Base-by-base conservation (phyloP, 805 yeast genomes). In the Yamadazyma laniorum region DNA sequence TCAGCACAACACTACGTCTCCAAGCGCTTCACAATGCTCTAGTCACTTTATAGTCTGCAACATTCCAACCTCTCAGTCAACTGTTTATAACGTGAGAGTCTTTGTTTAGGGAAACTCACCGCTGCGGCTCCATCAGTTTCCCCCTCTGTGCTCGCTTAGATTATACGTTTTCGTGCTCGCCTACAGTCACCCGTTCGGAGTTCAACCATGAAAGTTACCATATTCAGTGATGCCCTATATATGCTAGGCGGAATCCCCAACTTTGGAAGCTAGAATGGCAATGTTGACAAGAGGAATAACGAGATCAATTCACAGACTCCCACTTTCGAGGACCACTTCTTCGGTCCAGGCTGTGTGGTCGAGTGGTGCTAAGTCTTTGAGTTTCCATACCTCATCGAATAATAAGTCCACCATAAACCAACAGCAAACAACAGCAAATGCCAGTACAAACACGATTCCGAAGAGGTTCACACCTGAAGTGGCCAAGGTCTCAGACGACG, bases 311-410 rank as follows among this genome's bases (percentile, higher is more conserved):
- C 13, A 7, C 25, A 8, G 32, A 2, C n/a, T 28, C 7, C 6
- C 32, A 8, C 6, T 29, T 23, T 9, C 18, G 13, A 29, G 18
- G 6, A 13, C 18, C 5, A 21, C 23, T 21, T 26, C 16, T 11
- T 11, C 12, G 14, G 17, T 32, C 18, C n/a, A 14, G 17, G 15
- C 19, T 18, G 28, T 18, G n/a, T n/a, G n/a, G n/a, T 12, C 33
- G 13, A 9, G 21, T 9, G 21, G 23, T 14, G 7, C 21, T 11
- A n/a, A n/a, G n/a, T n/a, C n/a, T n/a, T n/a, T n/a, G n/a, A n/a
- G n/a, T 16, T 39, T 34, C 36, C 43, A 35, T 26, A 39, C 29
- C 18, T 30, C 43, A 4, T 15, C 39, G 14, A 19, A 39, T 12
- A 34, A 34, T 16, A 33, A 39, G 18, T 14, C 38, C 8, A 27